These are phyloP conservation scores for Trematosphaeria pertusa DNA, from an alignment of 2,329 filamentous ascomycete species.

Conservation along the genomic window DNA sequence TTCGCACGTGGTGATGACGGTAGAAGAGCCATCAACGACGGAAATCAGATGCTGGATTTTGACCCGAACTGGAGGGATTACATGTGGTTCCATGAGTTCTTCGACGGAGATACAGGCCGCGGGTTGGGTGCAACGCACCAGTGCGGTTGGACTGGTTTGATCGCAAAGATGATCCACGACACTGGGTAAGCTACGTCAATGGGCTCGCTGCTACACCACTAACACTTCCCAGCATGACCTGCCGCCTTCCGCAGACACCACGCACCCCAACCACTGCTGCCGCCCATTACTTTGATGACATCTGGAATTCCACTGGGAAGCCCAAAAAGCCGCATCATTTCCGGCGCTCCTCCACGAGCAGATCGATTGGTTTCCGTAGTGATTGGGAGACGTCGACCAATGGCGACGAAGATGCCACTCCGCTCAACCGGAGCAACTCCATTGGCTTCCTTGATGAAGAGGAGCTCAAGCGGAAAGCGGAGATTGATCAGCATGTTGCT, in stretches of 20 bases:
- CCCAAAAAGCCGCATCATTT: conserved; percentile 61
- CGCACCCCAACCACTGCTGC: conserved; percentile 84
- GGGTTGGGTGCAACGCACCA: conserved; percentile 93
- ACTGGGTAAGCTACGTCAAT: conserved; percentile 72
- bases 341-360: conserved; percentile 79
- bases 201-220: not conserved
- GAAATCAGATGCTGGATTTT: conserved; percentile 85
- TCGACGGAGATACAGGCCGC: conserved; percentile 88
- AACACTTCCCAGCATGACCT: conserved; percentile 70
- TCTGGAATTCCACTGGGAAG: conserved; percentile 66
- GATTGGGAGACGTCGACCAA: conserved; percentile 65
- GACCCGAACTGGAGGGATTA: conserved; percentile 93
- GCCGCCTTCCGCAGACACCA: conserved; percentile 90
- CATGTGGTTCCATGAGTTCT: conserved; percentile 97
- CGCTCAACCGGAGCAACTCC: conserved; percentile 50
- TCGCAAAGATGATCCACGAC: conserved; percentile 97
- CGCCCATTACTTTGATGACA: conserved; percentile 94
- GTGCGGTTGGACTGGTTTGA: conserved; percentile 94
- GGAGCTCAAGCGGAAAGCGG: conserved; percentile 49
- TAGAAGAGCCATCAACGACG: conserved; percentile 84
- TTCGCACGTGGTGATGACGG: conserved; percentile 86
- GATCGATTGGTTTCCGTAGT: conserved; percentile 83
- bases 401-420: conserved; percentile 37
- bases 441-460: conserved; percentile 62
- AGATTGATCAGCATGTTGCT: conserved; percentile 69